Base-by-base conservation (phyloP, 768 basidiomycete genomes). In the Leccinum subgranulosum region DNA sequence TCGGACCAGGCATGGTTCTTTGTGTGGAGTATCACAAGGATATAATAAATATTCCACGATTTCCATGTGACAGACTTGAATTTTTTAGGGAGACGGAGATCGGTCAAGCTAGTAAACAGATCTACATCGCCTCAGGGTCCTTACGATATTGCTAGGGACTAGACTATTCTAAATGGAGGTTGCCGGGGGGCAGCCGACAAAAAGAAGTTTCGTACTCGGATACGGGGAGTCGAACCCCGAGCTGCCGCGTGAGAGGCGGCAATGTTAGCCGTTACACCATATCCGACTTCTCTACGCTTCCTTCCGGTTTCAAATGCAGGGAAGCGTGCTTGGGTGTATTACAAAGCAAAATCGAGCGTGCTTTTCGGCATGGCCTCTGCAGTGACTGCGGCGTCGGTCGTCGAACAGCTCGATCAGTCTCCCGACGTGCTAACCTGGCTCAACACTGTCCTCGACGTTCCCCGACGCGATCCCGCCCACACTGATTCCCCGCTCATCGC, bases 191-290 rank as follows among this genome's bases (percentile, higher is more conserved):
- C 28, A 9, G 29, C 29, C 29, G 4, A 11, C 10, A 31, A 31
- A 31, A 31, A 31, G 29, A 10, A 4, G 3, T 31, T 31, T 11
- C 29, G 29, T 27, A 43, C 69, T 68, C 69, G 69, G 67, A 69
- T 68, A 69, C 69, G 69, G 61, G 68, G 69, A 69, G 50, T 66
- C 66, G 66, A 69, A 69, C 72, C 74, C 75, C 74, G 74, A 76
- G 71, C 75, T 75, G 65, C 75, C 73, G 73, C 73, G 75, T 81
- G 81, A 81, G 75, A 83, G 81, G 82, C 81, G 80, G 81, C 75
- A 82, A 83, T 82, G 81, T 80, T 83, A 80, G 79, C 81, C 82
- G 71, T 83, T 83, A 82, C 81, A 83, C 81, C 81, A 81, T 82
- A 84, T 74, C 80, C 74, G 74, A 71, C 29, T 31, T 31, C 31